Percentiles rank a stretch among this genome's conserved stretches.
Conservation (phyloP, 164 flowering plant genomes). For the Macadamia tetraphylla region DNA sequence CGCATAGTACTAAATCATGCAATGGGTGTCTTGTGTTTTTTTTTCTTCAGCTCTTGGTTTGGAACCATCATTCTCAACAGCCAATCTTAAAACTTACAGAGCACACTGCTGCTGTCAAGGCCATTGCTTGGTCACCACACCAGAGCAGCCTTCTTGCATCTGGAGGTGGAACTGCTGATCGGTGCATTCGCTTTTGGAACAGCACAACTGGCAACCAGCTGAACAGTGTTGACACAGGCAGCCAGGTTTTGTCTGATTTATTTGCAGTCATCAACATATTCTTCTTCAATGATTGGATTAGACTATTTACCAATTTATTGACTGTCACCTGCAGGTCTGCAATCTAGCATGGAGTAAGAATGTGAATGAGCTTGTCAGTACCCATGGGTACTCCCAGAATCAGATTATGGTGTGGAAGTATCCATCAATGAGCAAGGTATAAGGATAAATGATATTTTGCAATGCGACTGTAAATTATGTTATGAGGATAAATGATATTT, state of each 20-base stretch:
- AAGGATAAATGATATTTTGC: not conserved
- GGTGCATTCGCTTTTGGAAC: constrained; percentile 98
- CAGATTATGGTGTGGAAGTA: constrained; percentile 99
- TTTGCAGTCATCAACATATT: not conserved
- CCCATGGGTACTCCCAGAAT: constrained; percentile 97
- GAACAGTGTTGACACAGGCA: constrained; percentile 81
- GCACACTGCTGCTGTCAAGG: constrained; percentile 98
- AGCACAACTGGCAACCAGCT: constrained; percentile 80
- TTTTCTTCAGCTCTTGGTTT: constrained; percentile 67
- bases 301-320: not conserved
- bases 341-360: constrained; percentile 95
- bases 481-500: not conserved
- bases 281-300: not conserved
- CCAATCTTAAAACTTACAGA: constrained; percentile 73
- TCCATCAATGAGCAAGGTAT: constrained; percentile 86
- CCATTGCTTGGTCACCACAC: constrained; percentile 98
- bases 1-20: not conserved
- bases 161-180: constrained; percentile 99
- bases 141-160: constrained; percentile 91
- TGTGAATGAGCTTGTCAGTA: constrained; percentile 94
- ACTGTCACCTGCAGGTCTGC: constrained; percentile 58
- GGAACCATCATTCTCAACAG: constrained; percentile 92
- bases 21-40: not conserved
- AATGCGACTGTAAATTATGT: no score
- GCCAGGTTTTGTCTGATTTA: constrained; percentile 54